phyloP scores from a whole-genome alignment of 2,329 filamentous ascomycete genomes.

The Xylariaceae sp. region DNA sequence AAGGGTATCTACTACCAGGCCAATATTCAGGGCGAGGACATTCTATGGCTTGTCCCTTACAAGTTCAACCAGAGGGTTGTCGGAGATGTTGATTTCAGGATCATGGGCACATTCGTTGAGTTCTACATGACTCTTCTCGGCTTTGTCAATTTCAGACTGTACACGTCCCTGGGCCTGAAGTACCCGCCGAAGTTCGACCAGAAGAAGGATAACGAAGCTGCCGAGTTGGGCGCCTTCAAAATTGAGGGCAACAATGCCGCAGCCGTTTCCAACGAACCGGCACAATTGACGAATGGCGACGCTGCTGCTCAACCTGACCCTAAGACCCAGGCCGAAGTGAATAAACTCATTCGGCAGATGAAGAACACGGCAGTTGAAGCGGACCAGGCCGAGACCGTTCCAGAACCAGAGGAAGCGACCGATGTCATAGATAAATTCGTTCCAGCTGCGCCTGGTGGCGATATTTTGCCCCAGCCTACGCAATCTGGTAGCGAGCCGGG shows the following conservation, averaged over 20 bases:
- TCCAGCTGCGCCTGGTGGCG: conserved; percentile 74
- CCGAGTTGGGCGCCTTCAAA: conserved; percentile 84
- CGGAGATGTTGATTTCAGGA: conserved; percentile 93
- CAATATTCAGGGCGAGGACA: conserved; percentile 92
- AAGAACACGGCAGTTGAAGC: conserved; percentile 48
- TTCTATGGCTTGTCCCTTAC: conserved; percentile 96
- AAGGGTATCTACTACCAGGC: conserved; percentile 99
- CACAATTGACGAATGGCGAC: conserved; percentile 47
- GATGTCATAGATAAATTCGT: conserved; percentile 87
- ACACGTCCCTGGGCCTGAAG: conserved; percentile 83
- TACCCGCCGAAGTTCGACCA: conserved; percentile 94
- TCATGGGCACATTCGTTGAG: conserved; percentile 98
- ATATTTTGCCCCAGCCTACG: conserved; percentile 75
- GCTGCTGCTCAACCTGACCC: conserved; percentile 53
- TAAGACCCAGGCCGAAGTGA: conserved; percentile 58
- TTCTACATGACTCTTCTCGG: conserved; percentile 96
- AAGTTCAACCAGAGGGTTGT: conserved; percentile 94
- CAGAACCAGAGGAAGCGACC: conserved; percentile 41
- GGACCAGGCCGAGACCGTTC: conserved; percentile 37
- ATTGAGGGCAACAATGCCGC: conserved; percentile 69
- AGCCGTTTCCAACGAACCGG: conserved; percentile 45
- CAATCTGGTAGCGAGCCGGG: conserved; percentile 60
- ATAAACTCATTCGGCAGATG: conserved; percentile 64
- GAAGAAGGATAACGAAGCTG: conserved; percentile 80
- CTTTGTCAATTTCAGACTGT: conserved; percentile 93